phyloP scores from a whole-genome alignment of 2,329 filamentous ascomycete genomes.

The Helotiales sp. region DNA sequence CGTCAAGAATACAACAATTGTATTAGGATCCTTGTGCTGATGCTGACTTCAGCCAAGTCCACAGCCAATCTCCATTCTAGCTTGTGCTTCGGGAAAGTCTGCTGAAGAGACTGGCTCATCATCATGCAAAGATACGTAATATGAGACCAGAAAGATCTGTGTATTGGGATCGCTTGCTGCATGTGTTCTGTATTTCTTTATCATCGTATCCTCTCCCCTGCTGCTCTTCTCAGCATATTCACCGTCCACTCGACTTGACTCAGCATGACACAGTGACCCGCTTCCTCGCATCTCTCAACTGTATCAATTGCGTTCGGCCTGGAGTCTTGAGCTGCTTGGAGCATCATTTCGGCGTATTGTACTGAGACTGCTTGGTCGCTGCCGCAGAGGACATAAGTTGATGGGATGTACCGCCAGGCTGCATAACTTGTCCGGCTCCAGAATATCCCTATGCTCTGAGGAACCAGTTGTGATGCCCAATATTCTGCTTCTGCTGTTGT shows the following conservation, averaged over 20 bases:
- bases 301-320: conserved; percentile 24
- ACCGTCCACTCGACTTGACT: conserved; percentile 23
- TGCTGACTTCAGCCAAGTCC: not conserved
- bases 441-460: conserved; percentile 39
- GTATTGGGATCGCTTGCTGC: not conserved
- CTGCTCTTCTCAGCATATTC: conserved; percentile 19
- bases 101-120: not conserved
- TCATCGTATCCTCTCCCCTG: conserved; percentile 13
- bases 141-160: not conserved
- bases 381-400: conserved; percentile 28
- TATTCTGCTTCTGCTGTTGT: conserved; percentile 39
- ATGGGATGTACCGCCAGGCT: conserved; percentile 30
- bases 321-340: conserved; percentile 22
- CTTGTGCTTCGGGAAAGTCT: not conserved
- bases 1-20: not conserved
- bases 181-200: not conserved
- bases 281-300: conserved; percentile 25
- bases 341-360: conserved; percentile 25
- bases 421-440: conserved; percentile 30
- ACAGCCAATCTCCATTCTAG: not conserved
- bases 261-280: conserved; percentile 26
- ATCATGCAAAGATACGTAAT: not conserved
- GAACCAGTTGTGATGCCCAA: conserved; percentile 40
- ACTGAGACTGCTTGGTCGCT: conserved; percentile 22
- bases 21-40: not conserved